Percentiles rank a stretch among this genome's conserved stretches.
Conservation (phyloP, 1,284 basidiomycete genomes). For the Amylostereum areolatum region DNA sequence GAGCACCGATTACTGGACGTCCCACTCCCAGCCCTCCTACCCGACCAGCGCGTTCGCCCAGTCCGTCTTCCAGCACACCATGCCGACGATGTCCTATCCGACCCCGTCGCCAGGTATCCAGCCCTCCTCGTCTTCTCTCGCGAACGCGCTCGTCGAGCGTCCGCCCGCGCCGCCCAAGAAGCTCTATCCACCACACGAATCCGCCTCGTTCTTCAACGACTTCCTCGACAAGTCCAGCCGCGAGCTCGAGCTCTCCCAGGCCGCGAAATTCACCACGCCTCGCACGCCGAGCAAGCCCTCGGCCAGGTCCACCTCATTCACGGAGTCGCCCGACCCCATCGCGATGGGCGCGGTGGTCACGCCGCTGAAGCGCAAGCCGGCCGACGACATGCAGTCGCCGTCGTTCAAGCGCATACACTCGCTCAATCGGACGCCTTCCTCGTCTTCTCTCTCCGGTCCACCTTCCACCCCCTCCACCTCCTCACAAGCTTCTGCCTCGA, state of each 20-base stretch:
- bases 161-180: slow-evolving; percentile 24
- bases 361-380: slow-evolving; percentile 44
- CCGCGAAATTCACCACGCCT: slow-evolving; percentile 8
- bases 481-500: slow-evolving; percentile 7
- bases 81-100: slow-evolving; percentile 55
- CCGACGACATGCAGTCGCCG: slow-evolving; percentile 32
- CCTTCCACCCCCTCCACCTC: slow-evolving; percentile 11
- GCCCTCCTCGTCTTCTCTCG: slow-evolving; percentile 65
- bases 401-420: slow-evolving; percentile 25
- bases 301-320: slow-evolving; percentile 3
- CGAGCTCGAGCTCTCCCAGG: slow-evolving; percentile 14
- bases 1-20: slow-evolving; percentile 7
- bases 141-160: slow-evolving; percentile 58
- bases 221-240: slow-evolving; percentile 43
- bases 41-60: slow-evolving; percentile 52
- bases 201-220: slow-evolving; percentile 53
- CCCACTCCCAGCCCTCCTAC: slow-evolving; percentile 32
- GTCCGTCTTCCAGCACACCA: slow-evolving; percentile 53
- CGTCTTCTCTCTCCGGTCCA: slow-evolving; percentile 8
- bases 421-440: slow-evolving; percentile 7
- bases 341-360: slow-evolving; percentile 34
- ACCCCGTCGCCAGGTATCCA: slow-evolving; percentile 59
- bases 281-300: slow-evolving; percentile 3
- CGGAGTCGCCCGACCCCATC: slow-evolving; percentile 44
- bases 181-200: slow-evolving; percentile 48